Evolutionary conservation across 257 asterid genomes (phyloP).

Genomic region (Nemophila menziesii): DNA sequence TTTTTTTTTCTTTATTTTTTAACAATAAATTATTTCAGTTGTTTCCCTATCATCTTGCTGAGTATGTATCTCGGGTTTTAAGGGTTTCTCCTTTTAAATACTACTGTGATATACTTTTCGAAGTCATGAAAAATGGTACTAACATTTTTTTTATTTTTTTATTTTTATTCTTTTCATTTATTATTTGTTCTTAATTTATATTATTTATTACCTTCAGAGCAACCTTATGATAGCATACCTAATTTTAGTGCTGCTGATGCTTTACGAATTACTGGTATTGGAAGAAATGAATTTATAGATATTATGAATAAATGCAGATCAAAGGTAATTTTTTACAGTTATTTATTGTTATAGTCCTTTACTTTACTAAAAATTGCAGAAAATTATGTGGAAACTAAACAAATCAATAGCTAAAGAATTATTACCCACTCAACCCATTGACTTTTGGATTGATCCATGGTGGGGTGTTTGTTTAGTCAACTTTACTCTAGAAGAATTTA

Average conservation of each 20-base stretch:
- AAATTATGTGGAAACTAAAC: conserved; percentile 99
- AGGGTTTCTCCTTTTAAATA: conserved; percentile 95
- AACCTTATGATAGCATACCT: conserved; percentile 98
- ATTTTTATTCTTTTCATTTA: background rate
- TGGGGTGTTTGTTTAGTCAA: conserved; percentile 99
- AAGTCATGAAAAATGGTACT: conserved; percentile 96
- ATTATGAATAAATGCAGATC: conserved; percentile 99
- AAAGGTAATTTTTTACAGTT: conserved; percentile 45
- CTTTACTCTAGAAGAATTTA: conserved; percentile 94
- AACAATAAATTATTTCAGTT: conserved; percentile 81
- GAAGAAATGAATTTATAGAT: conserved; percentile 98
- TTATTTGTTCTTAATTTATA: background rate
- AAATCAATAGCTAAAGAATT: conserved; percentile 95
- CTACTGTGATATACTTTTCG: conserved; percentile 92
- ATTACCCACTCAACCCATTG: conserved; percentile 87
- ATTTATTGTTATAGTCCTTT: conserved; percentile 16
- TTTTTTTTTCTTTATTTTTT: conserved; percentile 8
- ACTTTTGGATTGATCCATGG: conserved; percentile 89
- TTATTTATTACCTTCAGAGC: conserved; percentile 54
- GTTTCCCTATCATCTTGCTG: conserved; percentile 95
- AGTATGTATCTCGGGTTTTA: conserved; percentile 95
- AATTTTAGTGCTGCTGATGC: conserved; percentile 99
- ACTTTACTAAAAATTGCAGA: conserved; percentile 57
- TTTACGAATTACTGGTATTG: conserved; percentile 87
- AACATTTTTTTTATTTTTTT: conserved; percentile 3